A percentile compares a stretch with the other conserved stretches of the same genome.
Evolutionary conservation across 495 filamentous ascomycete species (phyloP).

Genomic region (Mytilinidion resinicola): DNA sequence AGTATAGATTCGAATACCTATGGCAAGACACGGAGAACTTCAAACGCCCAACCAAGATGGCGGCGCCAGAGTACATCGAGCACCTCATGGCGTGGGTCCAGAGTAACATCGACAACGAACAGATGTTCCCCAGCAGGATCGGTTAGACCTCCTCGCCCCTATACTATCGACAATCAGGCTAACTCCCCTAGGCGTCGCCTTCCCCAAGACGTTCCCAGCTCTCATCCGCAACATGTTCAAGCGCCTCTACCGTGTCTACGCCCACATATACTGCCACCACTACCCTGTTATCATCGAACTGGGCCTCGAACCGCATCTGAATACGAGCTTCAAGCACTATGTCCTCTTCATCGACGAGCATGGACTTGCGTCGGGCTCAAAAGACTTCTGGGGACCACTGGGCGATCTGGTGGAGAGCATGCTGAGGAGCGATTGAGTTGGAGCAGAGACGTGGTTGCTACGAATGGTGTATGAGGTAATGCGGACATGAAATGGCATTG

Average conservation of each 20-base stretch:
- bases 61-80: conserved; percentile 93
- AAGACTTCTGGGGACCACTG: conserved; percentile 97
- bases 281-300: conserved; percentile 94
- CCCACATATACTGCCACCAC: conserved; percentile 99
- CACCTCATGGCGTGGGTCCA: conserved; percentile 97
- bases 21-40: conserved; percentile 94
- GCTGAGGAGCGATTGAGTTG: conserved; percentile 72
- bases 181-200: conserved; percentile 65
- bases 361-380: conserved; percentile 68
- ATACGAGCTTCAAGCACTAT: conserved; percentile 99
- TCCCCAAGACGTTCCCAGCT: conserved; percentile 84
- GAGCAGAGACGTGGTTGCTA: too few species aligned
- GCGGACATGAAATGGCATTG: too few species aligned
- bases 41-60: conserved; percentile 96
- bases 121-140: conserved; percentile 87
- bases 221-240: conserved; percentile 94
- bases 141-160: conserved; percentile 44
- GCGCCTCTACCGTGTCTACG: conserved; percentile 95
- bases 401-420: conserved; percentile 96
- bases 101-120: conserved; percentile 89
- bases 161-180: conserved; percentile 13
- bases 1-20: conserved; percentile 82
- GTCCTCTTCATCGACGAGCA: conserved; percentile 96
- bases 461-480: too few species aligned
- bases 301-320: conserved; percentile 92